phyloP scores from a whole-genome alignment of 129 eudicot species.

The Oenanthe sinensis region DNA sequence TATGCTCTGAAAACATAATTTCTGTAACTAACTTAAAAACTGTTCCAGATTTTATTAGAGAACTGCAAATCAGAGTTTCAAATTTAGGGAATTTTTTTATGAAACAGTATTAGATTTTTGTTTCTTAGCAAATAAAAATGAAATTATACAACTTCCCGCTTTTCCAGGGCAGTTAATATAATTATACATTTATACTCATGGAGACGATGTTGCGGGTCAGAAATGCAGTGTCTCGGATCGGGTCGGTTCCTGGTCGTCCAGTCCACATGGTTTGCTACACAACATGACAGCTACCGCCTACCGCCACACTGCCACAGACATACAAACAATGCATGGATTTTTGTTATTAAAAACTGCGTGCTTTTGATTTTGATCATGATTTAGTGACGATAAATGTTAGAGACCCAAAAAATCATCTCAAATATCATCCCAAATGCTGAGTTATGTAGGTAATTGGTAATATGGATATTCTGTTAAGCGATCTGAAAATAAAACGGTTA shows the following conservation, averaged over 20 bases:
- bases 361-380: too few species aligned
- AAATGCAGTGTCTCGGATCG: background rate
- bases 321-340: too few species aligned
- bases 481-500: too few species aligned
- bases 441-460: too few species aligned
- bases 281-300: too few species aligned
- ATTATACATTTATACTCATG: background rate
- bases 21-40: background rate
- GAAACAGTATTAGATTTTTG: background rate
- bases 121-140: background rate
- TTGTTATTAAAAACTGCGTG: too few species aligned
- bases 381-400: too few species aligned
- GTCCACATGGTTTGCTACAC: background rate
- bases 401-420: too few species aligned
- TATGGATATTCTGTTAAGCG: too few species aligned
- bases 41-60: background rate
- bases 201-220: constrained; percentile 1
- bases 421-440: too few species aligned
- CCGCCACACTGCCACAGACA: too few species aligned
- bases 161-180: background rate
- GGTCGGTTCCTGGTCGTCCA: background rate
- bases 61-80: background rate
- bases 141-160: background rate
- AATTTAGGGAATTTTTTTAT: background rate
- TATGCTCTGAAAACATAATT: background rate